Percentiles rank a stretch among this genome's conserved stretches.
These are phyloP conservation scores for Davidsoniella eucalypti DNA, from an alignment of 2,329 filamentous ascomycete genomes.

Conservation along the genomic window DNA sequence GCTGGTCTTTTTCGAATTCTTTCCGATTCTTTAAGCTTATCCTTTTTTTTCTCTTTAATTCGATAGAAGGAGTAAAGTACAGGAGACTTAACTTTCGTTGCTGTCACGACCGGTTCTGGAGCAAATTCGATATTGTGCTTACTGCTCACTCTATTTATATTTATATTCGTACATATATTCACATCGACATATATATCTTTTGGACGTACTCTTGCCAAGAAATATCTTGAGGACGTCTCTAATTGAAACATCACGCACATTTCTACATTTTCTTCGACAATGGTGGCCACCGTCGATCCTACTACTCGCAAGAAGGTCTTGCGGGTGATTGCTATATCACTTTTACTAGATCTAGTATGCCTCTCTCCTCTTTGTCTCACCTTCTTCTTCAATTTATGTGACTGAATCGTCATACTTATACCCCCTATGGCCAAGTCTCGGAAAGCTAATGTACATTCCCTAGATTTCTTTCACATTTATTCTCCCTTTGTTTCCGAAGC, in stretches of 20 bases:
- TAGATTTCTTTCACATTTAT: conserved; percentile 98
- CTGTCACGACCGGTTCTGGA: too few species aligned
- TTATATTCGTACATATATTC: too few species aligned
- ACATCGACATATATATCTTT: too few species aligned
- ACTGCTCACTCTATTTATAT: too few species aligned
- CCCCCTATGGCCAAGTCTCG: too few species aligned
- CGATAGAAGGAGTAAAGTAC: too few species aligned
- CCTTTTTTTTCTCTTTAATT: too few species aligned
- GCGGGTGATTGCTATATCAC: conserved; percentile 72
- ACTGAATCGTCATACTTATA: too few species aligned
- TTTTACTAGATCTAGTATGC: conserved; percentile 74
- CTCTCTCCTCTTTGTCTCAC: not conserved
- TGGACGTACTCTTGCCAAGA: too few species aligned
- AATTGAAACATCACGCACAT: not conserved
- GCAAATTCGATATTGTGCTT: too few species aligned
- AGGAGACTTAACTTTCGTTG: too few species aligned
- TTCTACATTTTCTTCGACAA: not conserved
- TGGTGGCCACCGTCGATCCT: conserved; percentile 32
- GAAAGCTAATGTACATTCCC: not conserved
- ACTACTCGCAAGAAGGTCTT: conserved; percentile 62
- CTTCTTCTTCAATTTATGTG: too few species aligned
- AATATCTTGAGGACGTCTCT: not conserved
- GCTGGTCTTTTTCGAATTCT: not conserved
- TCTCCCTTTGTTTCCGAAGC: conserved; percentile 83
- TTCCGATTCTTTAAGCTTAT: not conserved